Evolutionary conservation across 2,329 filamentous ascomycete species (phyloP), one percentile per base, ranked within the genome.

Genomic region (Trichoderma endophyticum): DNA sequence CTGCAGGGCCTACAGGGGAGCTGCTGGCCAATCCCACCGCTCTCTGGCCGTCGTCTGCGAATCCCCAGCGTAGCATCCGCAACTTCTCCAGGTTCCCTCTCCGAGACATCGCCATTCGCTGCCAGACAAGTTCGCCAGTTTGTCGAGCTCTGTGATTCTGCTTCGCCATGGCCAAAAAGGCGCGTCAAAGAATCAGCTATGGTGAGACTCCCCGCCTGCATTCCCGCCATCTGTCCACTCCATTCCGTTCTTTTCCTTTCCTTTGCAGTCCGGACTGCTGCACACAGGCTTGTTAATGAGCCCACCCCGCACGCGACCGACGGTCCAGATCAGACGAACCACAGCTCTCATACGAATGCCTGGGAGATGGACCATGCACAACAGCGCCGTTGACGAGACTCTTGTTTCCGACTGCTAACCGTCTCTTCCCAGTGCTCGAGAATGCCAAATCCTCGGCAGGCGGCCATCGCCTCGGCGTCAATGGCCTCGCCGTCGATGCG

Each of bases 381-480:
- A 28, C 14, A 4, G 7, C 15, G 15, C 24, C 8, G 18, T 34
- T 12, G 2, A 57, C 12, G 24, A n/a, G 12, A 14, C 6, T n/a
- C 30, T 15, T 32, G 4, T 32, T 61, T 30, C 15, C 18, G 14
- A 28, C 62, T 71, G 61, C 72, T 56, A 26, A 59, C 30, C 4
- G 24, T 63, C 21, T 34, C 36, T 28, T 61, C 51, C 30, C 76
- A 90, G 88, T 90, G 78, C 86, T 90, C 78, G 87, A 89, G 79
- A 86, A 87, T 74, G 86, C 86, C 74, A 86, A 87, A 77, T 85
- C 86, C 57, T 87, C 87, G 63, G 84, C 82, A 59, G 94, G 93
- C 76, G 95, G 95, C 72, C 96, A 99, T 85, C 88, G 95, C 77
- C 90, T 98, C 71, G 96, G 96, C 75, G 94, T 99, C 77, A 98